Percentiles rank a stretch among this genome's conserved stretches.
phyloP scores from a whole-genome alignment of 2,329 filamentous ascomycete genomes.

The Cladosporium colombiae region DNA sequence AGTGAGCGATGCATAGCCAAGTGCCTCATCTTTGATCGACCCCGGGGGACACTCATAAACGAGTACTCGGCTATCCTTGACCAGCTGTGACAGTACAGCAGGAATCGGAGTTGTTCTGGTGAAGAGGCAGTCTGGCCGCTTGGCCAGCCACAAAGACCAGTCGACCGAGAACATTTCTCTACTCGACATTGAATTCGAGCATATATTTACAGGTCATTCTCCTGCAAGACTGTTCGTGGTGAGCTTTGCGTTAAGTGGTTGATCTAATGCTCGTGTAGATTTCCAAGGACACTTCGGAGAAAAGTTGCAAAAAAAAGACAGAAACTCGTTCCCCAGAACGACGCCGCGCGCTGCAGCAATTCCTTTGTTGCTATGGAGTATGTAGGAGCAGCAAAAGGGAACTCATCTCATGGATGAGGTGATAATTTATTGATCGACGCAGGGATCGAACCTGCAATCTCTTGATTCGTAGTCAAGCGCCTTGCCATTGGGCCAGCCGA shows the following conservation, averaged over 20 bases:
- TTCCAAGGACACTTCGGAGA: no score
- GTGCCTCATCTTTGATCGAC: no score
- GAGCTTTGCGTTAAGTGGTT: no score
- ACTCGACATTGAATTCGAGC: no score
- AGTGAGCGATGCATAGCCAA: neutral
- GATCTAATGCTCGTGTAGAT: no score
- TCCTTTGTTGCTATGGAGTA: neutral
- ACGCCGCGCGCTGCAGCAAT: no score
- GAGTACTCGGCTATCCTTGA: neutral
- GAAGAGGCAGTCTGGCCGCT: neutral
- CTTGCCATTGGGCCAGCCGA: constrained; percentile 57
- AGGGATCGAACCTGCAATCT: constrained; percentile 24
- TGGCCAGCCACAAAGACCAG: no score
- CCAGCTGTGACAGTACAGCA: neutral
- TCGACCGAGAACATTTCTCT: no score
- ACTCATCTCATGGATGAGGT: neutral
- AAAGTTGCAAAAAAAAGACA: neutral
- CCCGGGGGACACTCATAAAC: neutral
- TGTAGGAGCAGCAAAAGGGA: neutral
- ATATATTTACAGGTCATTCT: no score
- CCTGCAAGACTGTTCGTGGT: no score
- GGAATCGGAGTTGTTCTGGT: neutral
- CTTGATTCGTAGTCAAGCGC: constrained; percentile 54
- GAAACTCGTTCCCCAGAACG: no score
- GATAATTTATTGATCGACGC: neutral